Evolutionary conservation across 1,284 basidiomycete genomes (phyloP).

Genomic region (Xerocomus amazonicus): DNA sequence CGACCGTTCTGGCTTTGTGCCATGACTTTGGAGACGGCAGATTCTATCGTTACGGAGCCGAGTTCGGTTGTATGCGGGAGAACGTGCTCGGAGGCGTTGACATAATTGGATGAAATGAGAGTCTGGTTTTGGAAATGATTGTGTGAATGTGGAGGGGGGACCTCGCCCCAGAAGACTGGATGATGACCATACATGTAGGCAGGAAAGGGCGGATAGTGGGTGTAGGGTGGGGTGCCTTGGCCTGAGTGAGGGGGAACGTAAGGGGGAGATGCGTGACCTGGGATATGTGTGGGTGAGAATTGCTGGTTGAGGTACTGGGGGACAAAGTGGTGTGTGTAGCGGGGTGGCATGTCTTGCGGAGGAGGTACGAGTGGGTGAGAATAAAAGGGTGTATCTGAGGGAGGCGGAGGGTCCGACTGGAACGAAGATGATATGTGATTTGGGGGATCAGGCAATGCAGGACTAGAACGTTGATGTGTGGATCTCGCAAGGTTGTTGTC

Average conservation of each 20-base stretch:
- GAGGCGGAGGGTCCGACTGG: slow-evolving; percentile 2
- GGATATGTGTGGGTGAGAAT: slow-evolving; percentile 18
- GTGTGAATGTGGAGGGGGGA: slow-evolving; percentile 10
- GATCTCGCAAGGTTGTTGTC: slow-evolving; percentile 17
- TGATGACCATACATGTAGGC: slow-evolving; percentile 31
- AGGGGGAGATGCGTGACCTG: slow-evolving; percentile 30
- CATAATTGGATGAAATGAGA: slow-evolving; percentile 7
- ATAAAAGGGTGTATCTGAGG: slow-evolving; percentile 19
- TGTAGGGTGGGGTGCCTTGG: slow-evolving; percentile 32
- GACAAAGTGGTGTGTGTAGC: slow-evolving; percentile 18
- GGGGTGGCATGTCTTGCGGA: slow-evolving; percentile 23
- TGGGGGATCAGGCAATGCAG: slow-evolving; percentile 18
- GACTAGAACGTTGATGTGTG: slow-evolving; percentile 18
- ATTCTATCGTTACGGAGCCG: slow-evolving; percentile 17
- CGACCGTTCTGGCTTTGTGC: slow-evolving; percentile 8
- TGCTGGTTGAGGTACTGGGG: slow-evolving; percentile 27
- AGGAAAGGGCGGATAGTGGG: slow-evolving; percentile 32
- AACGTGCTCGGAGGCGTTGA: slow-evolving; percentile 14
- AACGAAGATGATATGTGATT: slow-evolving; percentile 14
- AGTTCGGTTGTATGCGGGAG: slow-evolving; percentile 16
- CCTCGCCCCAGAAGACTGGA: slow-evolving; percentile 24
- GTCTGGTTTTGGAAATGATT: slow-evolving; percentile 22
- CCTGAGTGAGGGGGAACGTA: slow-evolving; percentile 26
- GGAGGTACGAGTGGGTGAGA: slow-evolving; percentile 18
- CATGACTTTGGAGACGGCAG: slow-evolving; percentile 5